Conservation (phyloP, 2,329 filamentous ascomycete species). For the Aureobasidium zeae region DNA sequence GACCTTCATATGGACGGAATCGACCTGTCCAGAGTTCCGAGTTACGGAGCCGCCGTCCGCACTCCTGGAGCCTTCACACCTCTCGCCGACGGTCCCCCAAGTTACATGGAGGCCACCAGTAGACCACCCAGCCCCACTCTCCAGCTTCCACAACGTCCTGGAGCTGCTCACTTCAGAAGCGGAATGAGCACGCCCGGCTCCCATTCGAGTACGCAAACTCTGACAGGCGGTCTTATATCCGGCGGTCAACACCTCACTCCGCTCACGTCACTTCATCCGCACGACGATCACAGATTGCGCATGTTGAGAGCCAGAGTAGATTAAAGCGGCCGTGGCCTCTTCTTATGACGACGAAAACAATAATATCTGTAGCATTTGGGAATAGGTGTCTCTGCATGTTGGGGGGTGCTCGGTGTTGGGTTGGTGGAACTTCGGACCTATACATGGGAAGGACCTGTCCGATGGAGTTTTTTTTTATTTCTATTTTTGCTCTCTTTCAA, state of each 20-base stretch:
- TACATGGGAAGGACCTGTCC: too few species aligned
- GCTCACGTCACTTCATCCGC: constrained; percentile 1
- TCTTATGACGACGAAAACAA: not conserved
- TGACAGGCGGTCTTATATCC: constrained; percentile 6
- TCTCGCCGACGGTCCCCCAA: constrained; percentile 34
- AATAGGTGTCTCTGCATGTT: not conserved
- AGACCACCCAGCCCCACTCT: constrained; percentile 32
- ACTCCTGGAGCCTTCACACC: constrained; percentile 35
- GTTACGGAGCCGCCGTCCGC: constrained; percentile 42
- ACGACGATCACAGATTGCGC: constrained; percentile 9
- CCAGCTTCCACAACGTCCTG: constrained; percentile 19
- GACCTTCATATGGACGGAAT: constrained; percentile 25
- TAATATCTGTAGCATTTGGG: constrained; percentile 4
- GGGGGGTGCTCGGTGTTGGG: not conserved
- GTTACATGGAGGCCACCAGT: constrained; percentile 38
- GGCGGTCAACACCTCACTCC: constrained; percentile 1
- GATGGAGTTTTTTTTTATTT: not conserved
- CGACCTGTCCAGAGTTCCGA: constrained; percentile 42
- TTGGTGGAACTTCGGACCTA: not conserved
- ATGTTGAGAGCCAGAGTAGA: constrained; percentile 9
- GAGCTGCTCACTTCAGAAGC: constrained; percentile 23
- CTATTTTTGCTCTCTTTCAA: not conserved
- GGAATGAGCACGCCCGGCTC: constrained; percentile 22
- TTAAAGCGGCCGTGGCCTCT: not conserved
- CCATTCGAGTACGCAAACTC: constrained; percentile 11